Percentiles rank a stretch among this genome's conserved stretches.
phyloP scores from a whole-genome alignment of 2,329 filamentous ascomycete species.

The Calonectria multiphialidica region DNA sequence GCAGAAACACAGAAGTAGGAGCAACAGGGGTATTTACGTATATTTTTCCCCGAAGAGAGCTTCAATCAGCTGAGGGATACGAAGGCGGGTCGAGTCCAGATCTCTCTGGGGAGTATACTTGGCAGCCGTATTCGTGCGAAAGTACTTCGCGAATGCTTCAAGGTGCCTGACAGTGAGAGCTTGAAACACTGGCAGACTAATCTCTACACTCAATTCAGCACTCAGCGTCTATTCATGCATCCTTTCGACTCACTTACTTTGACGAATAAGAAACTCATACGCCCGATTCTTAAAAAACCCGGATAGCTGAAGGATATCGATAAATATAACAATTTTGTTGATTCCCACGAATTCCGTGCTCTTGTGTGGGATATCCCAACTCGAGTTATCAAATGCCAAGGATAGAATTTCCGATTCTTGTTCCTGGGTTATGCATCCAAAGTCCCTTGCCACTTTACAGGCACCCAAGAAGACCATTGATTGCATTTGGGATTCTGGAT shows the following conservation, averaged over 20 bases:
- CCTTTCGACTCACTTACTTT: not conserved
- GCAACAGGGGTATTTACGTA: not conserved
- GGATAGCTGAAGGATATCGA: not conserved
- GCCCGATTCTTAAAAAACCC: not conserved
- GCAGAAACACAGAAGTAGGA: too few species aligned
- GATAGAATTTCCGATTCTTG: not conserved
- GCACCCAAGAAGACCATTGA: not conserved
- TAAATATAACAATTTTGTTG: not conserved
- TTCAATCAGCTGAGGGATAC: slow-evolving; percentile 1
- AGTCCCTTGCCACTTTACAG: not conserved
- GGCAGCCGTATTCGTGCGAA: not conserved
- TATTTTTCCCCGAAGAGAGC: slow-evolving; percentile 4
- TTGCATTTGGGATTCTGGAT: not conserved
- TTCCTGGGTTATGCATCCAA: not conserved
- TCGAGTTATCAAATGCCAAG: not conserved
- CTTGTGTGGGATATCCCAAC: not conserved
- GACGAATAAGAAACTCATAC: not conserved
- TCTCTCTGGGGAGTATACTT: not conserved
- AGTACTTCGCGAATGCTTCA: not conserved
- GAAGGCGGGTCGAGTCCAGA: slow-evolving; percentile 2
- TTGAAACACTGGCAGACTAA: not conserved
- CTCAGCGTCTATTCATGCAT: not conserved
- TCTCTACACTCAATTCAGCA: not conserved
- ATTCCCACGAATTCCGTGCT: not conserved
- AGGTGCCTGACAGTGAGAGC: not conserved